Percentiles rank a stretch among this genome's conserved stretches.
Conservation (phyloP, 1,284 basidiomycete genomes). For the Boletus smithii region DNA sequence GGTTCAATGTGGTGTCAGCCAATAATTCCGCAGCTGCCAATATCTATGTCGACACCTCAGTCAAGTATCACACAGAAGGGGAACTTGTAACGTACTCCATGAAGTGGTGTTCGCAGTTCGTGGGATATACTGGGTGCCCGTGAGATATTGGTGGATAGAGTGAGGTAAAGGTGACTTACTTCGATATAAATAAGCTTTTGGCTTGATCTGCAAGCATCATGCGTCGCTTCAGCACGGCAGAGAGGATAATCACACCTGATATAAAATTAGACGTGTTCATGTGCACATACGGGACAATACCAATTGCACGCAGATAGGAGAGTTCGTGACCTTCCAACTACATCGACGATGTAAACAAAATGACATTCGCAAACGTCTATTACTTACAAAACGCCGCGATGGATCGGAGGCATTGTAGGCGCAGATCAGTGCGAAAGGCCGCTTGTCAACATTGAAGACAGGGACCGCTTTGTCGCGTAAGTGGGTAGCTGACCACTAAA, state of each 20-base stretch:
- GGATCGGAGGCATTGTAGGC: constrained; percentile 84
- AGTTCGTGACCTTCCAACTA: constrained; percentile 90
- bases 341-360: constrained; percentile 5
- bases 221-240: constrained; percentile 86
- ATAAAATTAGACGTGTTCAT: constrained; percentile 12
- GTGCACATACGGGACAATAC: constrained; percentile 34
- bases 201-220: constrained; percentile 96
- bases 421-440: constrained; percentile 89
- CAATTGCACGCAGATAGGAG: constrained; percentile 87
- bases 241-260: constrained; percentile 87
- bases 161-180: constrained; percentile 47
- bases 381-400: constrained; percentile 72
- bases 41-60: constrained; percentile 48
- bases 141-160: constrained; percentile 2
- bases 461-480: constrained; percentile 62
- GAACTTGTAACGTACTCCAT: constrained; percentile 56
- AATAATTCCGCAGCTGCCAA: constrained; percentile 88
- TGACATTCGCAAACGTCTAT: neutral
- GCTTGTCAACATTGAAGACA: constrained; percentile 91
- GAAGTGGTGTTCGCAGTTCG: constrained; percentile 86
- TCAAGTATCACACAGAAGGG: neutral
- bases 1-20: constrained; percentile 76
- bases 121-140: constrained; percentile 75
- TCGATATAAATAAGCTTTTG: constrained; percentile 86
- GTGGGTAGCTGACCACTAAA: constrained; percentile 1